A percentile compares a stretch with the other conserved stretches of the same genome.
Conservation (phyloP, 2,329 filamentous ascomycete genomes). For the Fusarium pseudograminearum region DNA sequence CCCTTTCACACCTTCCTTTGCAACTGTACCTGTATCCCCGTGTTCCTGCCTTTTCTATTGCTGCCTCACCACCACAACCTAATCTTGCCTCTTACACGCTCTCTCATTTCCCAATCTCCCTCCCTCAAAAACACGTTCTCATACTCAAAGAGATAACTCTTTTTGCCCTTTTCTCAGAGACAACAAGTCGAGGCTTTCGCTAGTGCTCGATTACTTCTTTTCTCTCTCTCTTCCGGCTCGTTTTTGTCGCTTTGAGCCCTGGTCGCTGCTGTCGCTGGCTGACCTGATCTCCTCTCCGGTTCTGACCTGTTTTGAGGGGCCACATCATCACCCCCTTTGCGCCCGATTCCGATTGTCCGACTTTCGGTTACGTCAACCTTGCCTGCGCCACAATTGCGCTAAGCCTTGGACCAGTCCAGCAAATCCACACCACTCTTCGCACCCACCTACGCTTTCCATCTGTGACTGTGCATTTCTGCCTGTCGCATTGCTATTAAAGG, state of each 20-base stretch:
- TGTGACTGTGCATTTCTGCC: slow-evolving; percentile 28
- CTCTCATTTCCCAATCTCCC: slow-evolving; percentile 40
- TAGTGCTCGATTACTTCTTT: slow-evolving; percentile 60
- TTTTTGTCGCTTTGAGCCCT: slow-evolving; percentile 38
- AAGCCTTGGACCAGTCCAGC: slow-evolving; percentile 15
- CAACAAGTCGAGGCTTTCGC: slow-evolving; percentile 58
- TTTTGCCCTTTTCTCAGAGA: slow-evolving; percentile 37
- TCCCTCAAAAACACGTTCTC: slow-evolving; percentile 44
- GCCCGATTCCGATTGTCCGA: slow-evolving; percentile 47
- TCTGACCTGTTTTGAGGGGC: slow-evolving; percentile 49
- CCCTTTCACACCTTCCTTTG: slow-evolving; percentile 47
- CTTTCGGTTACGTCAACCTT: slow-evolving; percentile 53
- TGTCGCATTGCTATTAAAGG: slow-evolving; percentile 39
- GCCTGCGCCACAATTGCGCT: slow-evolving; percentile 34
- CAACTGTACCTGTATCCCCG: slow-evolving; percentile 32
- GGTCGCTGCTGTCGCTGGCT: slow-evolving; percentile 42
- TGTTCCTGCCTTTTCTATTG: slow-evolving; percentile 34
- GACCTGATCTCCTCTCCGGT: slow-evolving; percentile 42
- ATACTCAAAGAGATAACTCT: slow-evolving; percentile 40
- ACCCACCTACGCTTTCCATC: slow-evolving; percentile 9
- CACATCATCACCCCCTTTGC: slow-evolving; percentile 52
- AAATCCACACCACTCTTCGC: slow-evolving; percentile 28
- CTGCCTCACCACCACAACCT: slow-evolving; percentile 47
- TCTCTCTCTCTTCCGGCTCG: slow-evolving; percentile 38
- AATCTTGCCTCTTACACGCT: slow-evolving; percentile 48